phyloP scores from a whole-genome alignment of 106 monocot species.

The Platanthera guangdongensis region DNA sequence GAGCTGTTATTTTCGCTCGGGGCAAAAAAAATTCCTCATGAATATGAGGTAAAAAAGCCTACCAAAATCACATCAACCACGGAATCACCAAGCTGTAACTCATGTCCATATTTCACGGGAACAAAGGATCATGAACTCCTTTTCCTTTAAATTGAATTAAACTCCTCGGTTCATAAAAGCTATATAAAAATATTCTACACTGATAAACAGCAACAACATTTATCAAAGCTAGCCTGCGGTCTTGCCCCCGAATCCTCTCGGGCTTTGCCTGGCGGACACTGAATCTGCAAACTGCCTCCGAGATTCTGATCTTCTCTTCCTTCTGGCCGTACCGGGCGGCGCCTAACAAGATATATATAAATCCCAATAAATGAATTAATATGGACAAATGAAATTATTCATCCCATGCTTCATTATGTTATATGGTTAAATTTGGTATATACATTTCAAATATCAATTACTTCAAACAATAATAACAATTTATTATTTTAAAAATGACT shows the following conservation, averaged over 20 bases:
- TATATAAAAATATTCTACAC: background rate
- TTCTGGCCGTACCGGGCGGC: slow-evolving; percentile 84
- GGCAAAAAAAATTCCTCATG: no score
- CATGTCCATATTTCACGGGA: no score
- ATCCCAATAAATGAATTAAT: background rate
- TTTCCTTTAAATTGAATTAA: background rate
- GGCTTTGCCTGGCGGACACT: slow-evolving; percentile 37
- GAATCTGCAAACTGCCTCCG: slow-evolving; percentile 51
- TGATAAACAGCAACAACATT: background rate
- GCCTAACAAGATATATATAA: slow-evolving; percentile 29
- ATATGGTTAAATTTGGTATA: no score
- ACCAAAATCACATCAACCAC: no score
- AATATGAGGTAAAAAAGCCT: no score
- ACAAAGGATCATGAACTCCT: background rate
- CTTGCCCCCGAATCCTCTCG: slow-evolving; percentile 64
- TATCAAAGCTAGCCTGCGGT: slow-evolving; percentile 10
- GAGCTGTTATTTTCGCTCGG: no score
- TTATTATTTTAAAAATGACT: no score
- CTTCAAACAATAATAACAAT: no score
- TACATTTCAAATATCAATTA: no score
- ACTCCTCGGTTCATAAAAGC: background rate
- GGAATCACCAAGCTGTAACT: no score
- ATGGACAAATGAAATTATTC: background rate
- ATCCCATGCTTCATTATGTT: no score
- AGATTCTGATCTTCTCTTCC: slow-evolving; percentile 64